phyloP scores from a whole-genome alignment of 2,329 filamentous ascomycete genomes.

The Orbilia oligospora region DNA sequence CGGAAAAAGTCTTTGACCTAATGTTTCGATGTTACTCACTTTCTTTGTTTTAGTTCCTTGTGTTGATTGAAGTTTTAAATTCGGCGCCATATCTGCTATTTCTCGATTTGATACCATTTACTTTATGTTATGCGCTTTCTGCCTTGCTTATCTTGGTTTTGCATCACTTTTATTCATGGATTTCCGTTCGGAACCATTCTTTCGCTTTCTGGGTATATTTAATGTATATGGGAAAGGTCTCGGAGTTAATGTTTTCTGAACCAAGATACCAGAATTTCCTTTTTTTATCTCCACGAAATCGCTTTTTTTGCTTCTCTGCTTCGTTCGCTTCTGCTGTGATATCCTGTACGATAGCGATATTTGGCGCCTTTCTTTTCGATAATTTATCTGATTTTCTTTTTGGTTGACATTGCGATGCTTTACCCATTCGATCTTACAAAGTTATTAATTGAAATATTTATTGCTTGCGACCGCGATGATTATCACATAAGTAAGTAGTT shows the following conservation, averaged over 20 bases:
- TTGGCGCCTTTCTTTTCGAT: slow-evolving; percentile 50
- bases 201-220: slow-evolving; percentile 52
- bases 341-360: slow-evolving; percentile 60
- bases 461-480: neutral
- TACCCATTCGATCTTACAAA: neutral
- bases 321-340: slow-evolving; percentile 11
- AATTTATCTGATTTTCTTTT: slow-evolving; percentile 31
- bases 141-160: slow-evolving; percentile 54
- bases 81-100: slow-evolving; percentile 59
- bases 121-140: slow-evolving; percentile 12
- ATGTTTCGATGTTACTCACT: slow-evolving; percentile 9
- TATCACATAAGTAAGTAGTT: neutral
- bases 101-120: slow-evolving; percentile 44
- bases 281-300: neutral
- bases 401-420: slow-evolving; percentile 1
- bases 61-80: slow-evolving; percentile 22
- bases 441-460: slow-evolving; percentile 1
- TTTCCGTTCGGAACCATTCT: slow-evolving; percentile 21
- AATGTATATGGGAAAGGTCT: slow-evolving; percentile 45
- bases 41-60: neutral
- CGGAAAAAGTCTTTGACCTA: slow-evolving; percentile 51
- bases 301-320: slow-evolving; percentile 20
- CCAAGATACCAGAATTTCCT: slow-evolving; percentile 57
- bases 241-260: slow-evolving; percentile 57
- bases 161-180: slow-evolving; percentile 12